These are phyloP conservation scores for Balakata baccata DNA, from an alignment of 345 rosid genomes.

Conservation along the genomic window DNA sequence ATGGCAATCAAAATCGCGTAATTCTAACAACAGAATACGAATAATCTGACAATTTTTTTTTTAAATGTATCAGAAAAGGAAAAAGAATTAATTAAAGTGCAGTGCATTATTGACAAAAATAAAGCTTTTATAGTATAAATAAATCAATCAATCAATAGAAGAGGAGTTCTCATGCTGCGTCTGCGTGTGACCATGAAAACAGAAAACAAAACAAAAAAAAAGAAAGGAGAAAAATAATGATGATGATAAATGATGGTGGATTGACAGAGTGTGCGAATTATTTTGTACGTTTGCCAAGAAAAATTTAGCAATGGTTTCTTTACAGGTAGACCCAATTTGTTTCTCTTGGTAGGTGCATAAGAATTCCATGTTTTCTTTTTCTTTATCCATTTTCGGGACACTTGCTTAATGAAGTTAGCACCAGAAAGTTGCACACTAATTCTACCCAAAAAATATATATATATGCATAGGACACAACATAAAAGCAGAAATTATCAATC, in stretches of 20 bases:
- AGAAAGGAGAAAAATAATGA: background rate
- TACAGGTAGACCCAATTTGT: constrained; percentile 16
- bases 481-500: too few species aligned
- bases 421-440: background rate
- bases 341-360: background rate
- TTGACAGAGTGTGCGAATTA: constrained; percentile 3
- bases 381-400: constrained; percentile 2
- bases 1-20: constrained; percentile 14
- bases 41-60: background rate
- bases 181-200: too few species aligned
- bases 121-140: too few species aligned
- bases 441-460: too few species aligned
- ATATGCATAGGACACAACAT: too few species aligned
- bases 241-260: background rate
- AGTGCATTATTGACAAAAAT: background rate
- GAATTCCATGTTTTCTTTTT: constrained; percentile 3
- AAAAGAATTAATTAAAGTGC: background rate
- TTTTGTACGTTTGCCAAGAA: constrained; percentile 8
- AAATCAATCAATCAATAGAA: too few species aligned
- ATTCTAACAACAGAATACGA: constrained; percentile 16
- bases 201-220: background rate
- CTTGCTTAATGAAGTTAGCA: background rate
- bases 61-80: background rate
- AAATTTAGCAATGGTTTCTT: constrained; percentile 16
- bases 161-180: too few species aligned